Percentiles rank a stretch among this genome's conserved stretches.
Conservation (phyloP, 108 stramenopile species). For the Parietichytrium sp. region DNA sequence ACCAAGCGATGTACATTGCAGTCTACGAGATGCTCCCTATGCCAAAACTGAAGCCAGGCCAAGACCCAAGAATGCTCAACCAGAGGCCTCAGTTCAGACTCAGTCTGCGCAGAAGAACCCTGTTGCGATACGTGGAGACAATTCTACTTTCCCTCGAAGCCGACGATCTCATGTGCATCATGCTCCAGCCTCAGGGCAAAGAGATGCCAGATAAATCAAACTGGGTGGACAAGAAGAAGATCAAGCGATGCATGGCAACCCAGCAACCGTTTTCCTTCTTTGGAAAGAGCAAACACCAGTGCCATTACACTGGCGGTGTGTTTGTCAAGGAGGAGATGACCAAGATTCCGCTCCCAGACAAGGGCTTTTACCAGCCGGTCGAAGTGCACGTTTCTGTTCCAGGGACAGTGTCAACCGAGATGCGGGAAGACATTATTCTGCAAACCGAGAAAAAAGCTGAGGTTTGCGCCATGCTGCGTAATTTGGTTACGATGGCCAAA, state of each 20-base stretch:
- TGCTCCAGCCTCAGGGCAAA: conserved; percentile 6
- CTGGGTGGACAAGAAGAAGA: conserved; percentile 25
- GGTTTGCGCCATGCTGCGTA: neutral
- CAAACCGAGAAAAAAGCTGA: conserved; percentile 21
- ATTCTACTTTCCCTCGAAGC: conserved; percentile 4
- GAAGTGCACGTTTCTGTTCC: conserved; percentile 14
- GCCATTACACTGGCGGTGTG: neutral
- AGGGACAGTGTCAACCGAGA: conserved; percentile 14
- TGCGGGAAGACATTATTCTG: conserved; percentile 26
- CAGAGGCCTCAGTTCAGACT: neutral
- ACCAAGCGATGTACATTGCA: conserved; percentile 23
- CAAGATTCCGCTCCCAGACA: conserved; percentile 31
- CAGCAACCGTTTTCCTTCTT: conserved; percentile 41
- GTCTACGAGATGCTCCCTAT: no score
- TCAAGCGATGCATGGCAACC: conserved; percentile 33
- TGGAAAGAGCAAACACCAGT: neutral
- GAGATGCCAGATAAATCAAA: neutral
- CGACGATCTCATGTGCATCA: conserved; percentile 14
- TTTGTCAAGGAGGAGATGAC: conserved; percentile 34
- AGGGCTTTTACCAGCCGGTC: conserved; percentile 15
- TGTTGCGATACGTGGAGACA: neutral
- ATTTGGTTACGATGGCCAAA: conserved; percentile 17
- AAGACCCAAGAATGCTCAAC: neutral
- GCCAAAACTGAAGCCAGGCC: neutral
- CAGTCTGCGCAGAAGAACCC: neutral